Evolutionary conservation across 2,329 filamentous ascomycete genomes (phyloP), one percentile per base, ranked within the genome.

Genomic region (Epichloe bromicola): DNA sequence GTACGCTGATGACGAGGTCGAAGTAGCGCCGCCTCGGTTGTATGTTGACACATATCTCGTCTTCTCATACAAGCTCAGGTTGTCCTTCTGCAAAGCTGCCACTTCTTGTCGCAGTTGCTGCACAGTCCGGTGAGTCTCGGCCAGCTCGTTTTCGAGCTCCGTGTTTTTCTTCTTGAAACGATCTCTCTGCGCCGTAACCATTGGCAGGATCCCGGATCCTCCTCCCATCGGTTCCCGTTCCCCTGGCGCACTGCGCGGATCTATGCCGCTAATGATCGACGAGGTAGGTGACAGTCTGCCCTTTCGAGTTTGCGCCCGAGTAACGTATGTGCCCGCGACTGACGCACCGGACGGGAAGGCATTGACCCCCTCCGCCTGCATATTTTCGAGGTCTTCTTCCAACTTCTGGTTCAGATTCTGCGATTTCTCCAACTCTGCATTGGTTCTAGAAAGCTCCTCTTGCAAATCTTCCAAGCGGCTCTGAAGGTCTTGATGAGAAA

Each of bases 141-240:
- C 88, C 10, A 97, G 74, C 62, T 97, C 91, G 54, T 86, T 80
- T 69, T 97, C 93, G 20, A 98, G 79, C 65, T 98, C 86, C 0
- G 82, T 73, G 57, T 95, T 97, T 63, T 90, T 88, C 73, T 95
- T 88, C 75, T 96, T 97, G 79, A 97, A 98, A 48, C 93, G 88
- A 69, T 98, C 93, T 55, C 93, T 85, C 69, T 98, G 94, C 2
- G 94, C 93, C 36, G 93, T 95, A 49, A 98, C 86, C 94, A 98
- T 98, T 36, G 93, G 94, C 23, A 98, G 73, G 56, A 98, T 96
- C 12, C 90, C 88, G 0, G 87, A 87, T 2, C 88, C 87, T 50
- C 86, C 76, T 34, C 85, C 86, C 51, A 84, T 76, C 8, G 83
- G 74, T 45, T 88, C 86, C 15, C 75, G 70, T 39, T 74, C 68